Evolutionary conservation across 2,329 filamentous ascomycete species (phyloP).

Genomic region (Lithohypha guttulata): DNA sequence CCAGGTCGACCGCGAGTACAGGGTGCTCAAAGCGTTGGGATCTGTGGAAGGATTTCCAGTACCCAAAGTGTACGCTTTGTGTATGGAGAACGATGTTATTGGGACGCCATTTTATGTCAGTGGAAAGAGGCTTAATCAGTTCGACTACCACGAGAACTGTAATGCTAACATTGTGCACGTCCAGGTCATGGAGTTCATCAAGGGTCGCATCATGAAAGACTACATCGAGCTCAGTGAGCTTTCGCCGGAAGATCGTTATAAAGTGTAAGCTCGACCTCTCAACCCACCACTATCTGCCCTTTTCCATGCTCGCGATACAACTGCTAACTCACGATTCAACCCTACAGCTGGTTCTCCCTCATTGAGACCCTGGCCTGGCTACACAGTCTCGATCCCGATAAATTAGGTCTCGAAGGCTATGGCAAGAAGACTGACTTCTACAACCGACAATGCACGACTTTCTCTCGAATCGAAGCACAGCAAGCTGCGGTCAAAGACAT

Average conservation of each 20-base stretch:
- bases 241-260: slow-evolving; percentile 44
- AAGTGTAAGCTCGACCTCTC: too few relatives aligned
- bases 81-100: slow-evolving; percentile 60
- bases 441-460: slow-evolving; percentile 65
- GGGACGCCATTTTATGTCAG: slow-evolving; percentile 72
- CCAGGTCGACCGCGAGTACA: slow-evolving; percentile 80
- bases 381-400: slow-evolving; percentile 53
- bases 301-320: too few relatives aligned
- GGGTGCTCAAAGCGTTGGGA: slow-evolving; percentile 65
- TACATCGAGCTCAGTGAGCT: slow-evolving; percentile 57
- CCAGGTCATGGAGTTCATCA: slow-evolving; percentile 62
- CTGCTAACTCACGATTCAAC: too few relatives aligned
- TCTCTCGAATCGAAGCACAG: slow-evolving; percentile 58
- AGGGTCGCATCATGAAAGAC: slow-evolving; percentile 78
- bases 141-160: background rate
- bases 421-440: slow-evolving; percentile 64
- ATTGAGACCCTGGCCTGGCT: slow-evolving; percentile 57
- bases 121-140: background rate
- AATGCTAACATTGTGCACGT: background rate
- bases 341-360: slow-evolving; percentile 12
- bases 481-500: slow-evolving; percentile 61
- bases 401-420: slow-evolving; percentile 54
- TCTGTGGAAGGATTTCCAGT: slow-evolving; percentile 60
- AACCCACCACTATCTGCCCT: too few relatives aligned
- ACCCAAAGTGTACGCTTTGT: slow-evolving; percentile 62